These are phyloP conservation scores for Pyrus hybrid DNA, from an alignment of 331 rosid genomes.

Conservation along the genomic window DNA sequence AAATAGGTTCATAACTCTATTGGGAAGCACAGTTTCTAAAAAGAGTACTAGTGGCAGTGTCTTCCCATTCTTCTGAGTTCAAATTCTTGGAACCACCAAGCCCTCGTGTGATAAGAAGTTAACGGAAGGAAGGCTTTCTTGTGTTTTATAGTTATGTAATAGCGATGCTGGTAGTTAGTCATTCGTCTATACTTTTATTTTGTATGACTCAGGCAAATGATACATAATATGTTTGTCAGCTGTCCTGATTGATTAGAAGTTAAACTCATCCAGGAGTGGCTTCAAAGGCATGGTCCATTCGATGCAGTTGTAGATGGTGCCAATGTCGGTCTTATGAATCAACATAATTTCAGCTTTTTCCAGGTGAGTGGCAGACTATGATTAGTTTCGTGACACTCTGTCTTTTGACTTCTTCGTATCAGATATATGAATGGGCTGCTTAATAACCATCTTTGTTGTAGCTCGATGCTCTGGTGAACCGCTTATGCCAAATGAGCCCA, in stretches of 20 bases:
- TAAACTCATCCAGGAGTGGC: constrained; percentile 76
- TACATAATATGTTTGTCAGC: constrained; percentile 12
- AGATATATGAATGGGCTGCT: constrained; percentile 3
- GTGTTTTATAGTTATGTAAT: constrained; percentile 2
- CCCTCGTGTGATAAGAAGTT: no score
- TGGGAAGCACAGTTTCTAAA: no score
- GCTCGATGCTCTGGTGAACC: constrained; percentile 58
- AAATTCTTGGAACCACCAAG: no score
- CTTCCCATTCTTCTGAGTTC: no score
- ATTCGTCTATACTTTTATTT: background rate
- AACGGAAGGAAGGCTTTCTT: no score
- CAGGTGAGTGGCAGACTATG: constrained; percentile 40
- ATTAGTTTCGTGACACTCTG: background rate
- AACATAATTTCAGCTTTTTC: constrained; percentile 41
- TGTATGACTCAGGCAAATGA: constrained; percentile 18
- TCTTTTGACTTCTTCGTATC: background rate
- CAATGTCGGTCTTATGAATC: constrained; percentile 51
- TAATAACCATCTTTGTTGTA: constrained; percentile 34
- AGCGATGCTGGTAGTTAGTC: constrained; percentile 4
- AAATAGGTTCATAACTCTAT: background rate
- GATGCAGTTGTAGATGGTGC: constrained; percentile 96
- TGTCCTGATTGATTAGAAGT: constrained; percentile 38
- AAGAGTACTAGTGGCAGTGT: no score
- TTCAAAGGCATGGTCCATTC: constrained; percentile 65
- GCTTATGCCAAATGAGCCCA: constrained; percentile 59